phyloP scores from a whole-genome alignment of 2,329 filamentous ascomycete species.

The Huntiella omanensis region DNA sequence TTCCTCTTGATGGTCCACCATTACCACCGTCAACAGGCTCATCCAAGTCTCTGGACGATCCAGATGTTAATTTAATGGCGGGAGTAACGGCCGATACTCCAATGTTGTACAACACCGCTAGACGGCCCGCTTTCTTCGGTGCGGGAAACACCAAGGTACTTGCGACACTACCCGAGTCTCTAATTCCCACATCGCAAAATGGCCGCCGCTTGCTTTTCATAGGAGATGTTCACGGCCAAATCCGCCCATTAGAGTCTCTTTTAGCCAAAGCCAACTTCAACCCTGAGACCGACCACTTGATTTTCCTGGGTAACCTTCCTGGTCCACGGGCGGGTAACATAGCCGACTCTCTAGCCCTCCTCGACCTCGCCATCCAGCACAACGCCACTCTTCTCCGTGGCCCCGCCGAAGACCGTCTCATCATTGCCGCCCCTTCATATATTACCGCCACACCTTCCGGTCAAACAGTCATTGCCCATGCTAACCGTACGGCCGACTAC shows the following conservation, averaged over 20 bases:
- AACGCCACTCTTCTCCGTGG: slow-evolving; percentile 70
- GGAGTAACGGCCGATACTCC: slow-evolving; percentile 8
- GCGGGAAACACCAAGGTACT: slow-evolving; percentile 15
- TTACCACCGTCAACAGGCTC: slow-evolving; percentile 1
- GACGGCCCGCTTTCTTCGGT: slow-evolving; percentile 21
- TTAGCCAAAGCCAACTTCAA: slow-evolving; percentile 49
- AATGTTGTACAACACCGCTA: slow-evolving; percentile 24
- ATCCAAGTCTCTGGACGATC: slow-evolving; percentile 5
- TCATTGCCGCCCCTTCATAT: slow-evolving; percentile 30
- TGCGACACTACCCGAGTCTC: slow-evolving; percentile 16
- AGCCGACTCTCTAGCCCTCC: slow-evolving; percentile 60
- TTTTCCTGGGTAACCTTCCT: slow-evolving; percentile 63
- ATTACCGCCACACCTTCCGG: slow-evolving; percentile 22
- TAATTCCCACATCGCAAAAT: slow-evolving; percentile 19
- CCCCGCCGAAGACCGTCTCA: slow-evolving; percentile 76
- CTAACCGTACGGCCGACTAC: slow-evolving; percentile 11
- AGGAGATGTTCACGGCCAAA: slow-evolving; percentile 87
- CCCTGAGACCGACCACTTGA: slow-evolving; percentile 42
- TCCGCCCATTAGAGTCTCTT: slow-evolving; percentile 43
- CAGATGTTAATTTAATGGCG: slow-evolving; percentile 3
- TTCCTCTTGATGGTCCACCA: background rate
- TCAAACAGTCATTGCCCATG: background rate
- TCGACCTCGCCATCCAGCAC: slow-evolving; percentile 54
- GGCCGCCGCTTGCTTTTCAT: slow-evolving; percentile 54
- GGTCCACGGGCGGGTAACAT: slow-evolving; percentile 59